Base-by-base conservation (phyloP, 2,329 filamentous ascomycete genomes). In the Fusarium sp. region DNA sequence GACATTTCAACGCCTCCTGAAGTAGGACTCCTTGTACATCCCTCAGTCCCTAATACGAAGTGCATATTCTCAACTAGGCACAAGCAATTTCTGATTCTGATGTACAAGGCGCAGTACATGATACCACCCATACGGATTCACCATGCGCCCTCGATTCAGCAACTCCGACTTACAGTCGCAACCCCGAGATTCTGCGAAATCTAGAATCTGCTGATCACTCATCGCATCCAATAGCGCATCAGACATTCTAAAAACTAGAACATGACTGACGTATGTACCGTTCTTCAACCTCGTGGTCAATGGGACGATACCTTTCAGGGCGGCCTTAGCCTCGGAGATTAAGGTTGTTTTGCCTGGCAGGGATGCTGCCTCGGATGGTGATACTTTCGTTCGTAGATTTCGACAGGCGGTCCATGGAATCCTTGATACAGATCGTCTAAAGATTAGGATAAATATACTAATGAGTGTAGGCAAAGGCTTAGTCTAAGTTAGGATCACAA, bases 201-300 rank as follows among this genome's bases (percentile, higher is more conserved):
- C 63, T 52, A 39, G 63, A 68, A 55, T 39, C 55, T 56, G 36
- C 51, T 71, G 54, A 57, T 53, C 43, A 18, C 33, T 57, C n/a
- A 15, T 24, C n/a, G 20, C 17, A 51, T 39, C 53, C 44, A 39
- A 53, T 55, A 24, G 36, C 13, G 33, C 22, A 44, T 33, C 38
- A 34, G 33, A 38, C 34, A 39, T 24, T 18, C 28, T 5, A 45
- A 55, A 39, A 45, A 22, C 22, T 26, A 54, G 43, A 63, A 28
- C n/a, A 49, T 51, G 39, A 53, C 39, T 38, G 55, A 36, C 38
- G 28, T 28, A 46, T 34, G 20, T 22, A 40, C 46, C 39, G 36
- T 20, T 22, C 28, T 20, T 48, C 13, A 26, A 38, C 22, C 36
- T 45, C 26, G 36, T 63, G 46, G 36, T 9, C 17, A 50, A 33